A percentile compares a stretch with the other conserved stretches of the same genome.
phyloP scores from a whole-genome alignment of 768 basidiomycete genomes.

The Amanita pseudoporphyria region DNA sequence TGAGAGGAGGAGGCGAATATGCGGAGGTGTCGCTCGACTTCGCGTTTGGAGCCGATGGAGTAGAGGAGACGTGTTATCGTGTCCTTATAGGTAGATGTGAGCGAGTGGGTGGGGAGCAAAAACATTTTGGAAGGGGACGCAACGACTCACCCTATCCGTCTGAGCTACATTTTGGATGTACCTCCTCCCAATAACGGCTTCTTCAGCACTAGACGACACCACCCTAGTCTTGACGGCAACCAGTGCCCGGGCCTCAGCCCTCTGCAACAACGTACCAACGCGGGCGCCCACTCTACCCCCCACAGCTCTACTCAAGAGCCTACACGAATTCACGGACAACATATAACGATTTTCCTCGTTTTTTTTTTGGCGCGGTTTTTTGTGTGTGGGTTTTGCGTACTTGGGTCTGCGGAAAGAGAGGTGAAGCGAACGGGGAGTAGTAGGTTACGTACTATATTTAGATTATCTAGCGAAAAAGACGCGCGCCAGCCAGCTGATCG shows the following conservation, averaged over 20 bases:
- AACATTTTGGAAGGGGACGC: slow-evolving; percentile 14
- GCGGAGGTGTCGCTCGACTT: slow-evolving; percentile 96
- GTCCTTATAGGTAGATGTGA: slow-evolving; percentile 43
- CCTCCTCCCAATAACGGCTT: background rate
- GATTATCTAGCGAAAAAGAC: no score
- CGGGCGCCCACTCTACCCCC: background rate
- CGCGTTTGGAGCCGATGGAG: slow-evolving; percentile 93
- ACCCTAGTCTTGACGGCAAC: background rate
- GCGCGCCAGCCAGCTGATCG: no score
- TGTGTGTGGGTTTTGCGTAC: no score
- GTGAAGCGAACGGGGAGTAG: no score
- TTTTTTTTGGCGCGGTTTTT: background rate
- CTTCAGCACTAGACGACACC: background rate
- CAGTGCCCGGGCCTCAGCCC: background rate
- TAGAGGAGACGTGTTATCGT: slow-evolving; percentile 95
- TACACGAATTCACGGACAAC: slow-evolving; percentile 1
- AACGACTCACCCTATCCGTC: slow-evolving; percentile 61
- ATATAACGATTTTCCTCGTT: background rate
- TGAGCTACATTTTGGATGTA: slow-evolving; percentile 54
- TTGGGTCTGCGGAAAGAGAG: no score
- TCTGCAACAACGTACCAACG: background rate
- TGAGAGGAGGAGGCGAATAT: slow-evolving; percentile 96
- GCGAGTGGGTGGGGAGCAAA: background rate
- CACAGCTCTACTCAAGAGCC: slow-evolving; percentile 4
- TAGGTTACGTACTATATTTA: no score